Conservation (phyloP, 768 basidiomycete genomes). For the Butyriboletus loyo region DNA sequence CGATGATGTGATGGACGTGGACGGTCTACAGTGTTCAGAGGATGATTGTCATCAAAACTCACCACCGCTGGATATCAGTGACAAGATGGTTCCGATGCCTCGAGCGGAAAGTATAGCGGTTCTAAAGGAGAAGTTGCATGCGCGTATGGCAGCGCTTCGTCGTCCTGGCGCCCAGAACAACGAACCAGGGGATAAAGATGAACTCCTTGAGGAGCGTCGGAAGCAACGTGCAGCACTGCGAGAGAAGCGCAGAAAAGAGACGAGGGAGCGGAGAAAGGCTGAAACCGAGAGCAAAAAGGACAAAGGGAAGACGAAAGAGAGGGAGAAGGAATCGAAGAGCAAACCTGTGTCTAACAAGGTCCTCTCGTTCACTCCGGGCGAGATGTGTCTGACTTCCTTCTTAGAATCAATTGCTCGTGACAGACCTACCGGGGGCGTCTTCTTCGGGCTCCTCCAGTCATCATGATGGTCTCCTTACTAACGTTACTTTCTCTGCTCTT, state of each 20-base stretch:
- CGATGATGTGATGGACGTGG: slow-evolving; percentile 28
- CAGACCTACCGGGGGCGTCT: slow-evolving; percentile 39
- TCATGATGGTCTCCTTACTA: slow-evolving; percentile 47
- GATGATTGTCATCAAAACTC: not conserved
- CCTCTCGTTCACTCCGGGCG: slow-evolving; percentile 8
- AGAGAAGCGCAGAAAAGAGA: slow-evolving; percentile 82
- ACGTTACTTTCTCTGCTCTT: slow-evolving; percentile 66
- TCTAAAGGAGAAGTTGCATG: slow-evolving; percentile 72
- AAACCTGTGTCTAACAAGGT: slow-evolving; percentile 57
- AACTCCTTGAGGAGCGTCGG: slow-evolving; percentile 76
- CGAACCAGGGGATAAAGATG: slow-evolving; percentile 70
- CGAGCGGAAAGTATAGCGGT: slow-evolving; percentile 55
- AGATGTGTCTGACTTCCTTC: not conserved
- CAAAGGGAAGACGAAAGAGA: slow-evolving; percentile 46
- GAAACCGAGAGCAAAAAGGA: slow-evolving; percentile 59
- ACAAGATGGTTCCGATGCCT: slow-evolving; percentile 61
- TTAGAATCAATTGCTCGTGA: slow-evolving; percentile 72
- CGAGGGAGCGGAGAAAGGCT: slow-evolving; percentile 72
- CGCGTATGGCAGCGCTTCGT: slow-evolving; percentile 69
- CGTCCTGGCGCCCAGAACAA: slow-evolving; percentile 34
- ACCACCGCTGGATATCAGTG: slow-evolving; percentile 1
- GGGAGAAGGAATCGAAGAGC: slow-evolving; percentile 43
- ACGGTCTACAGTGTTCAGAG: slow-evolving; percentile 31
- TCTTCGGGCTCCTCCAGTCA: slow-evolving; percentile 23
- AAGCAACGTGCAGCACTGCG: slow-evolving; percentile 76